phyloP scores from a whole-genome alignment of 1,139 yeast genomes.

The Candida neerlandica region DNA sequence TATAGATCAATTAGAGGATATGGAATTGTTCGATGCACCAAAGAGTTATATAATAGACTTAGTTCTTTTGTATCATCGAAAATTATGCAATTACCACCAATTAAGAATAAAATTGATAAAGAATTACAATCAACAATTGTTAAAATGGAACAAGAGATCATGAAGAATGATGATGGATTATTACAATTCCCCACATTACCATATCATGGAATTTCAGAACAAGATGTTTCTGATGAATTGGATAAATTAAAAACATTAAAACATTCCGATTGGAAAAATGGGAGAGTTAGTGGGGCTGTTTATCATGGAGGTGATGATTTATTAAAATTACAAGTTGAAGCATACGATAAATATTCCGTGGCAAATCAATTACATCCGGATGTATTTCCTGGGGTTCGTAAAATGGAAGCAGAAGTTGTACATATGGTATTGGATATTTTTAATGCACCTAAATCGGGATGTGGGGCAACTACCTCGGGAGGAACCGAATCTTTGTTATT shows the following conservation, averaged over 20 bases:
- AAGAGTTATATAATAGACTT: conserved; percentile 13
- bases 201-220: conserved; percentile 50
- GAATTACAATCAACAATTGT: conserved; percentile 55
- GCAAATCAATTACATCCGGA: conserved; percentile 97
- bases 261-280: conserved; percentile 80
- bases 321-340: conserved; percentile 69
- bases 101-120: conserved; percentile 56
- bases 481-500: conserved; percentile 91
- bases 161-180: conserved; percentile 51
- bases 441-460: conserved; percentile 71
- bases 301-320: conserved; percentile 90
- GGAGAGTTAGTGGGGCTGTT: conserved; percentile 92
- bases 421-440: conserved; percentile 83
- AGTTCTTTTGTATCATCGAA: conserved; percentile 25
- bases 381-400: conserved; percentile 93
- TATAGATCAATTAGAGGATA: conserved; percentile 32
- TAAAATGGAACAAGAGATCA: conserved; percentile 55
- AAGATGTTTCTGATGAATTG: conserved; percentile 49
- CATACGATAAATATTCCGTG: conserved; percentile 75
- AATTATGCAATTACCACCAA: conserved; percentile 54
- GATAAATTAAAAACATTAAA: conserved; percentile 51
- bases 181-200: conserved; percentile 60
- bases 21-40: conserved; percentile 37
- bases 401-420: conserved; percentile 95
- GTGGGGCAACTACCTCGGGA: conserved; percentile 95